Conservation (phyloP, 2,329 filamentous ascomycete genomes). For the Aspergillus floridensis region DNA sequence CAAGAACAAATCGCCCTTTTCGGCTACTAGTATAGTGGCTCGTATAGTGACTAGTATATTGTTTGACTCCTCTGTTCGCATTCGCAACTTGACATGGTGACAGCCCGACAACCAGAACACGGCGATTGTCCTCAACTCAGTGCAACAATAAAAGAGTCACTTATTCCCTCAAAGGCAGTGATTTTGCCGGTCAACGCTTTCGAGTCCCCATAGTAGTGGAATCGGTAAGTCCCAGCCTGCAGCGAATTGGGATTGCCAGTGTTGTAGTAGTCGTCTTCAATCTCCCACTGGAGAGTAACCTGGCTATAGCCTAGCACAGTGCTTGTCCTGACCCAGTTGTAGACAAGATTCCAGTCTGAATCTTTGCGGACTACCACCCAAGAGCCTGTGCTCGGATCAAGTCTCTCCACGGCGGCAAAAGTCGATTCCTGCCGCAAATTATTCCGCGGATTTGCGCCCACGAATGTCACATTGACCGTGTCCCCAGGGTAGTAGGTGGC, state of each 20-base stretch:
- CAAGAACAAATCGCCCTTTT: not conserved
- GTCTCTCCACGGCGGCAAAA: slow-evolving; percentile 71
- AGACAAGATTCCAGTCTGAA: slow-evolving; percentile 79
- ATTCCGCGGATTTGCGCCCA: slow-evolving; percentile 87
- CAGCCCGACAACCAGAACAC: not conserved
- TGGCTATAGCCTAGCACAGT: slow-evolving; percentile 70
- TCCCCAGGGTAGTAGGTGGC: slow-evolving; percentile 60
- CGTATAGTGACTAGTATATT: not conserved
- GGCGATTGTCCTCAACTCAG: not conserved
- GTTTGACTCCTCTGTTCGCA: not conserved
- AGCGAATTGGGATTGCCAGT: slow-evolving; percentile 34
- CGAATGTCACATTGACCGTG: slow-evolving; percentile 66
- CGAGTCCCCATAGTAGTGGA: slow-evolving; percentile 81
- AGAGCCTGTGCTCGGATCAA: slow-evolving; percentile 40
- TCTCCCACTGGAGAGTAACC: slow-evolving; percentile 78
- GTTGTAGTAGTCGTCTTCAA: slow-evolving; percentile 55
- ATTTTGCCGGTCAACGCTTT: slow-evolving; percentile 65
- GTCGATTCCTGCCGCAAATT: slow-evolving; percentile 76
- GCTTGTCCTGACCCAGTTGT: slow-evolving; percentile 72
- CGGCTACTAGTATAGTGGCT: no score
- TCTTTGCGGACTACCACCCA: slow-evolving; percentile 73
- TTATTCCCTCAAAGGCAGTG: slow-evolving; percentile 66
- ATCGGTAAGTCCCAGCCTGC: slow-evolving; percentile 65
- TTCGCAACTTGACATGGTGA: not conserved
- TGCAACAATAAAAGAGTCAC: slow-evolving; percentile 46